A percentile compares a stretch with the other conserved stretches of the same genome.
Evolutionary conservation across 345 rosid species (phyloP).

Genomic region (Linum trigynum): DNA sequence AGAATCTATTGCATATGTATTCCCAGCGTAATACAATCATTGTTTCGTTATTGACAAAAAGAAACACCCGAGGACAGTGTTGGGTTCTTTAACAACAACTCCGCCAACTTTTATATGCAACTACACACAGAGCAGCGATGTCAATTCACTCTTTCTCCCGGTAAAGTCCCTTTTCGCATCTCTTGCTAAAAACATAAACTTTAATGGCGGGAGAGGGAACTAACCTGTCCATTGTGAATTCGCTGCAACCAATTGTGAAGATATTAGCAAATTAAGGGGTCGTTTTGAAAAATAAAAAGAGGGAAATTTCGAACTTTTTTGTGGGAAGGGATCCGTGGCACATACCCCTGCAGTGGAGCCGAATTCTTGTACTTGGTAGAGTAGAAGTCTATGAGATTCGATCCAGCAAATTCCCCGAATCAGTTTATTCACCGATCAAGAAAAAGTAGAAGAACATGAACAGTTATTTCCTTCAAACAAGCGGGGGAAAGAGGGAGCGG

Average conservation of each 20-base stretch:
- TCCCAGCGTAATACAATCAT: background rate
- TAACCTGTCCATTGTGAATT: slow-evolving; percentile 73
- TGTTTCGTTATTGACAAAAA: background rate
- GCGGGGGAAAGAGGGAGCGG: slow-evolving; percentile 18
- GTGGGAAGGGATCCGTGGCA: background rate
- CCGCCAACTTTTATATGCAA: slow-evolving; percentile 62
- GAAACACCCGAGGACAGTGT: slow-evolving; percentile 41
- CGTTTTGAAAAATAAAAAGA: background rate
- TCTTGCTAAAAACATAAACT: too few relatives aligned
- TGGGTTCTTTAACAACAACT: slow-evolving; percentile 44
- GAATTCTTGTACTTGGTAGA: slow-evolving; percentile 51
- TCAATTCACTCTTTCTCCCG: background rate
- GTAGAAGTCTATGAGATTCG: slow-evolving; percentile 53
- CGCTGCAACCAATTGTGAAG: slow-evolving; percentile 74
- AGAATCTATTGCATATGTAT: background rate
- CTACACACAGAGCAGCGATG: slow-evolving; percentile 9
- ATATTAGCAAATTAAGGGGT: slow-evolving; percentile 6
- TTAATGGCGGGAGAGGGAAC: background rate
- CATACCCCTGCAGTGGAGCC: slow-evolving; percentile 79
- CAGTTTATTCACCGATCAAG: background rate
- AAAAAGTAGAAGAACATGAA: background rate
- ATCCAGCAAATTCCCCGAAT: slow-evolving; percentile 18
- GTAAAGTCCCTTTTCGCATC: too few relatives aligned
- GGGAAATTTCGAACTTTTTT: background rate
- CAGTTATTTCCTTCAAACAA: background rate